Conservation (phyloP, 2,329 filamentous ascomycete genomes). For the Immersiporthe knoxdaviesiana region DNA sequence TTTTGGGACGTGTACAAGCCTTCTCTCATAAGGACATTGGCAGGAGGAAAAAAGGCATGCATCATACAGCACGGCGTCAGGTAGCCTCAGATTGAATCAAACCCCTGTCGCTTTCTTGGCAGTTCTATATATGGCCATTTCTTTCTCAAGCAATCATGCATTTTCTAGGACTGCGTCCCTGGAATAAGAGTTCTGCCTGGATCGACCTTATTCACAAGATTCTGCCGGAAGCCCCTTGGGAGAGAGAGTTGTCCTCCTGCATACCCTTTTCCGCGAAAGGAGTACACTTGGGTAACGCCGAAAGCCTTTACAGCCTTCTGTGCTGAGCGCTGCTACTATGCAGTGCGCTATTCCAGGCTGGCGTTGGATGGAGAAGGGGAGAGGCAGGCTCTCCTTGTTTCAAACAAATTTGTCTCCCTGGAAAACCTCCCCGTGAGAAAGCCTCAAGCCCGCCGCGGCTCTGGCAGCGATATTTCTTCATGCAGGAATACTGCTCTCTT, state of each 20-base stretch:
- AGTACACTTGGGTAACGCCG: neutral
- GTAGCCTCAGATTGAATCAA: constrained; percentile 21
- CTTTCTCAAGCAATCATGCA: neutral
- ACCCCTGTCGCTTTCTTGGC: neutral
- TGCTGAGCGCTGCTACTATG: neutral
- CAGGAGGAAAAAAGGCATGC: neutral
- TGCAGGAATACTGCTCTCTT: neutral
- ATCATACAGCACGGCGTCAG: constrained; percentile 26
- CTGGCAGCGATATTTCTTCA: neutral
- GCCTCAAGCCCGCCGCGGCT: neutral
- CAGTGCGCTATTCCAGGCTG: neutral
- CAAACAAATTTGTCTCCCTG: neutral
- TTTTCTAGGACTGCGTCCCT: too few relatives aligned
- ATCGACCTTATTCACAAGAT: neutral
- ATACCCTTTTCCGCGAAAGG: neutral
- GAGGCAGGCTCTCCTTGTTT: neutral
- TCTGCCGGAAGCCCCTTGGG: neutral
- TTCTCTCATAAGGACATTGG: neutral
- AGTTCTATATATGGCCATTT: neutral
- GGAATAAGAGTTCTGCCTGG: neutral
- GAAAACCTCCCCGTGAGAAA: neutral
- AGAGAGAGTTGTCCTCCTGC: neutral
- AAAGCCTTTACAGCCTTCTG: neutral
- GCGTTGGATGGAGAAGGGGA: neutral
- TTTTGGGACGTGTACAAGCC: neutral